Percentiles rank a stretch among this genome's conserved stretches.
These are phyloP conservation scores for Xylaria multiplex DNA, from an alignment of 2,329 filamentous ascomycete species.

Conservation along the genomic window DNA sequence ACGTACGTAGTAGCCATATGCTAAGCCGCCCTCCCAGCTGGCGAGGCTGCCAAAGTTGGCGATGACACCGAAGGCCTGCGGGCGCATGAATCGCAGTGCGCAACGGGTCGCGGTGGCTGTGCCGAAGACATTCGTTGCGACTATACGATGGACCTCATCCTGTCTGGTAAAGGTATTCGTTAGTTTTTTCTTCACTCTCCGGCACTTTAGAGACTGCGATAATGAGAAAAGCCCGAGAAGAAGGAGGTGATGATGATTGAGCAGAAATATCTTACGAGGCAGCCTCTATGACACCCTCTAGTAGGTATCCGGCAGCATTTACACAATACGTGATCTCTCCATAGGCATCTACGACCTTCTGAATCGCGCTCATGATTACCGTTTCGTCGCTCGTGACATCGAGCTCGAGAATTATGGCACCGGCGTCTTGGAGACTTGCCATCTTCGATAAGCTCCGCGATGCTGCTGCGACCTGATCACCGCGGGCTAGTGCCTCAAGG, in stretches of 20 bases:
- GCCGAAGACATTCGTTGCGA: constrained; percentile 8
- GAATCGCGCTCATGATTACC: constrained; percentile 1
- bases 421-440: not conserved
- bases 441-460: constrained; percentile 6
- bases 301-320: not conserved
- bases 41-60: constrained; percentile 17
- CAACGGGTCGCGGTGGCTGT: not conserved
- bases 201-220: not conserved
- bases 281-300: constrained; percentile 10
- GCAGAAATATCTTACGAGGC: constrained; percentile 2
- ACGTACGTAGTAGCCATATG: constrained; percentile 21
- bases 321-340: constrained; percentile 13
- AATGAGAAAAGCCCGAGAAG: not conserved
- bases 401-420: constrained; percentile 4
- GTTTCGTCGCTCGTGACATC: constrained; percentile 3
- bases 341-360: constrained; percentile 4
- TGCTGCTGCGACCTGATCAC: constrained; percentile 16
- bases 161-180: not conserved
- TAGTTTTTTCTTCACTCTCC: not conserved
- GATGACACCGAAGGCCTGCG: constrained; percentile 20
- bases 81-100: constrained; percentile 3
- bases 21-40: constrained; percentile 8
- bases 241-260: not conserved
- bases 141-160: not conserved
- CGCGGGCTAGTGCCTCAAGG: not conserved